Evolutionary conservation across 306 rosid species (phyloP).

Genomic region (Gleditsia sinensis): DNA sequence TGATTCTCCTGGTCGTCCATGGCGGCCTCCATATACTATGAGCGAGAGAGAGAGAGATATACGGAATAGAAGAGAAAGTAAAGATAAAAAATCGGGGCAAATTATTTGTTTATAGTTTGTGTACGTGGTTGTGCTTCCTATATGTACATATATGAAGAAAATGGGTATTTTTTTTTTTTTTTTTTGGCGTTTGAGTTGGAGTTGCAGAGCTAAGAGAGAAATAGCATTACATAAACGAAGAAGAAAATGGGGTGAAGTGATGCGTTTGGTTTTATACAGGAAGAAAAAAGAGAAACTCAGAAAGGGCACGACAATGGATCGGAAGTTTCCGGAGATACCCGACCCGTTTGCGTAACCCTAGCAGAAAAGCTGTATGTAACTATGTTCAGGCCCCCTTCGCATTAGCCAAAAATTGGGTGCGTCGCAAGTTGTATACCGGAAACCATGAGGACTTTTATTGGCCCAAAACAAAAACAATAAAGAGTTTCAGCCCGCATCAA

Average conservation of each 20-base stretch:
- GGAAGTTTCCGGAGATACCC: conserved; percentile 37
- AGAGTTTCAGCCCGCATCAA: neutral
- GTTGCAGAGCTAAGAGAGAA: conserved; percentile 16
- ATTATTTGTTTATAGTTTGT: neutral
- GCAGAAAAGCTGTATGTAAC: neutral
- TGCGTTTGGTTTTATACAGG: conserved; percentile 11
- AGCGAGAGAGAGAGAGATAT: neutral
- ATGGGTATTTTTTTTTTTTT: neutral
- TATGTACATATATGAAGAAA: neutral
- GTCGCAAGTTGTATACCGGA: neutral
- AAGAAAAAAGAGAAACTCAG: neutral
- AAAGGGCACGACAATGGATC: neutral
- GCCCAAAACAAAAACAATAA: neutral
- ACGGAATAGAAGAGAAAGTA: neutral
- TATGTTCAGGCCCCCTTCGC: conserved; percentile 4
- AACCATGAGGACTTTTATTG: neutral
- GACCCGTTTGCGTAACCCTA: conserved; percentile 51
- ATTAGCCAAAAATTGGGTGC: neutral
- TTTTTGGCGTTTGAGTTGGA: neutral
- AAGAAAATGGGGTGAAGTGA: neutral
- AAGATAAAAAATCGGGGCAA: neutral
- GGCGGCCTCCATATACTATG: conserved; percentile 43
- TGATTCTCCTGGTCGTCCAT: conserved; percentile 55
- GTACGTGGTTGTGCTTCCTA: neutral
- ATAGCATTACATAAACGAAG: neutral